Evolutionary conservation across 2,329 filamentous ascomycete genomes (phyloP), one percentile per base, ranked within the genome.

Genomic region (Chaetothyriales sp.): DNA sequence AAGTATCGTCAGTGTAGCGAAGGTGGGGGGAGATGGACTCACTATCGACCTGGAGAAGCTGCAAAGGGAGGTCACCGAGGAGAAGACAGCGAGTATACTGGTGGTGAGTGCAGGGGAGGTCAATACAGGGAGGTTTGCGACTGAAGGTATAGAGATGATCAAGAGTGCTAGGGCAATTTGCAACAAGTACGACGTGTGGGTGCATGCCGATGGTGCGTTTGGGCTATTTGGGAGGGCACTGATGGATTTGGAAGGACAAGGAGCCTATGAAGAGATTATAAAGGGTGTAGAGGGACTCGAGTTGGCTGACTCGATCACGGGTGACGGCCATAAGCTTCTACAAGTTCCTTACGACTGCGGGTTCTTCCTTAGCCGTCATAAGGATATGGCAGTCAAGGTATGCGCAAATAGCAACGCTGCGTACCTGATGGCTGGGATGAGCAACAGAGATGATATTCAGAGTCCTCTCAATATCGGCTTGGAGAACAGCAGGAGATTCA

Each of bases 281-380:
- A 67, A 64, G 37, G 74, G 68, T 54, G 74, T 69, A 1, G 73
- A 77, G 3, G 86, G 86, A 0, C 66, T 95, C 10, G 83, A 94
- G 55, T 72, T 94, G 2, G 88, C 86, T 2, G 88, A 95, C 64
- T 94, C 86, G 48, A 89, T 95, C 59, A 83, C 87, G 0, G 82
- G 85, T 2, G 89, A 95, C 62, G 85, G 78, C 0, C 90, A 97
- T 67, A 95, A 95, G 64, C 70, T 95, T n/a, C 76, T 97, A 55
- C 95, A 95, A 60, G 88, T 95, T 46, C 89, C 90, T 0, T 95
- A 95, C 62, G 90, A 95, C 66, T 89, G 84, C 61, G 90, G 89
- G 44, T 84, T 95, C 67, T 94, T 95, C 74, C 78, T 94, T 60
- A 87, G 82, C 49, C 79, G 81, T 18, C 78, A 85, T 56, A 69